These are phyloP conservation scores for Aspergillus ellipticus DNA, from an alignment of 495 filamentous ascomycete genomes.

Conservation along the genomic window DNA sequence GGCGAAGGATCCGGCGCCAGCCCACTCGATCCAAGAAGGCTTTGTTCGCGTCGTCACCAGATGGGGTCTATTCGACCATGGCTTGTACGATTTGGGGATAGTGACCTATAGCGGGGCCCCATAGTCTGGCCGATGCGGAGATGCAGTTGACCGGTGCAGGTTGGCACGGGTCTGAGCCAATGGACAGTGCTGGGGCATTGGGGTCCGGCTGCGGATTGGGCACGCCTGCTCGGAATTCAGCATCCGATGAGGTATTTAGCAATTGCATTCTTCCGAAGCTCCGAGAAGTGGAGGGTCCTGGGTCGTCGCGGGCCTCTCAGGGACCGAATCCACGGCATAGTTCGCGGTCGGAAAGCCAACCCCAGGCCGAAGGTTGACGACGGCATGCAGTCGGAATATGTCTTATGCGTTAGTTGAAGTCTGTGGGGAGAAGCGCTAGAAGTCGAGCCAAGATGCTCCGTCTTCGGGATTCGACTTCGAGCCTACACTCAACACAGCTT, in stretches of 20 bases:
- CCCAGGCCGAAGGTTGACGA: no score
- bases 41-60: not conserved
- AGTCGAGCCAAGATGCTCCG: no score
- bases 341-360: no score
- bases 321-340: not conserved
- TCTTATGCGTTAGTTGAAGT: no score
- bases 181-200: not conserved
- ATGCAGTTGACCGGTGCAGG: not conserved
- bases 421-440: no score
- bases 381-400: no score
- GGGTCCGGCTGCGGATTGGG: not conserved
- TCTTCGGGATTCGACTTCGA: no score
- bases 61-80: not conserved
- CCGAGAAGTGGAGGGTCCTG: not conserved
- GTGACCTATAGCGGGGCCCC: not conserved
- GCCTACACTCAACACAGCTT: no score
- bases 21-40: not conserved
- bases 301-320: not conserved
- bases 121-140: not conserved
- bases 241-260: not conserved
- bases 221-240: not conserved
- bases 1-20: not conserved
- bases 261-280: not conserved
- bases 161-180: not conserved
- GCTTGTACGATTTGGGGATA: not conserved